Evolutionary conservation across 208 protist genomes (phyloP), one percentile per base, ranked within the genome.

Genomic region (Acanthamoeba comandoni): DNA sequence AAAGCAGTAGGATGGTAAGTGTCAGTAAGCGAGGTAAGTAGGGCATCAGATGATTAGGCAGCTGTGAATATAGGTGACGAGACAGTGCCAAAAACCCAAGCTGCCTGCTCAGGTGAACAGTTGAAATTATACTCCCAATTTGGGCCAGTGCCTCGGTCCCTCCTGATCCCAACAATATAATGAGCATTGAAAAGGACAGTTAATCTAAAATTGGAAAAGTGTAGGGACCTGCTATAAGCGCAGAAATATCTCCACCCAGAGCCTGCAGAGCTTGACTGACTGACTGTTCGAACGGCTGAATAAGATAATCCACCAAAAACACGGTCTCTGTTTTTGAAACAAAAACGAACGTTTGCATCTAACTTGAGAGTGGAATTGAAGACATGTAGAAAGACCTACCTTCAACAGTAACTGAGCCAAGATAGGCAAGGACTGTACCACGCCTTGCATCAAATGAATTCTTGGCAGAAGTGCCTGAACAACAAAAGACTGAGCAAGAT

Each of bases 31-130:
- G 77, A 3, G 57, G 57, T 17, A 86, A 19, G 35, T 69, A 43
- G 35, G 77, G 77, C 26, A 60, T 60, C n/a, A 86, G 48, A 60
- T 60, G 77, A 24, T 86, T 53, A 17, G 77, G 77, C 77, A 86
- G 77, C 77, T 86, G 77, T 43, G 62, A 52, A 48, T 86, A 86
- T 31, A 86, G 62, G 57, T 86, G 77, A 43, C 51, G 26, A 31
- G 64, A 77, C 9, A 90, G 29, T 43, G 29, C 64, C 39, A 90
- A 26, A 53, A 90, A 90, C n/a, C 48, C 57, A 17, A 90, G 29
- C 49, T 77, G 57, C 13, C 43, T 43, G 35, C 35, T 43, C 35
- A 43, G 35, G 35, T 43, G 35, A 43, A 43, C 35, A 43, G 35
- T 43, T 43, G 35, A 43, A 43, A 43, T 43, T 43, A 43, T 43